A percentile compares a stretch with the other conserved stretches of the same genome.
phyloP scores from a whole-genome alignment of 129 eudicot genomes.

The Erigeron canadensis region DNA sequence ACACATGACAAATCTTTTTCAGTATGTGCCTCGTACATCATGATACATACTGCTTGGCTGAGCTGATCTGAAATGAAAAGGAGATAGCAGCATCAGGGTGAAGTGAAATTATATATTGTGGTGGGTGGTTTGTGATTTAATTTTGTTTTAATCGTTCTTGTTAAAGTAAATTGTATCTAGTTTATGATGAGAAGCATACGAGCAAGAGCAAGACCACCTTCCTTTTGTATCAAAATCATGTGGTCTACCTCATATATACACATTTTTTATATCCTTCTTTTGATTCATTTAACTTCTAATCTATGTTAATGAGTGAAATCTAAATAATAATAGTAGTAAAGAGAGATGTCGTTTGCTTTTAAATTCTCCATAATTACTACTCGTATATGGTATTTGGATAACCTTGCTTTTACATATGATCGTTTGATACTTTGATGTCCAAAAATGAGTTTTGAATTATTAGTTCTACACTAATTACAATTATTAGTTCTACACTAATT shows the following conservation, averaged over 20 bases:
- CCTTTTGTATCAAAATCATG: not conserved
- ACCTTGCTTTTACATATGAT: too few relatives aligned
- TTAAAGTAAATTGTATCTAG: constrained; percentile 4
- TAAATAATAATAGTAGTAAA: not conserved
- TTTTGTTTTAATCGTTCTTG: constrained; percentile 1
- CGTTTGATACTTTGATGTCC: constrained; percentile 10
- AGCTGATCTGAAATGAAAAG: not conserved
- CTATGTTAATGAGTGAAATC: constrained; percentile 7
- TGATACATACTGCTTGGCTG: constrained; percentile 7
- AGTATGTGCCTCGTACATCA: constrained; percentile 4
- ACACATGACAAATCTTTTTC: constrained; percentile 35
- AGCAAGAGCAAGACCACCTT: constrained; percentile 12
- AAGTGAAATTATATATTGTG: not conserved
- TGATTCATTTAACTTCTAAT: not conserved
- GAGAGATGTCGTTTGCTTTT: not conserved
- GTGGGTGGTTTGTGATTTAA: not conserved
- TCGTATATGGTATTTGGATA: too few relatives aligned
- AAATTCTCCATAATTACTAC: not conserved
- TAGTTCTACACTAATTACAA: too few relatives aligned
- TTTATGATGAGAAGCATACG: constrained; percentile 4
- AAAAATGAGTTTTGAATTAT: not conserved
- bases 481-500: too few relatives aligned
- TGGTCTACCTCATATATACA: constrained; percentile 9
- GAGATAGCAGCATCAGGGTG: not conserved
- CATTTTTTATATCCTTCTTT: not conserved